phyloP scores from a whole-genome alignment of 2,329 filamentous ascomycete species.

The Colletotrichum echinochloae region DNA sequence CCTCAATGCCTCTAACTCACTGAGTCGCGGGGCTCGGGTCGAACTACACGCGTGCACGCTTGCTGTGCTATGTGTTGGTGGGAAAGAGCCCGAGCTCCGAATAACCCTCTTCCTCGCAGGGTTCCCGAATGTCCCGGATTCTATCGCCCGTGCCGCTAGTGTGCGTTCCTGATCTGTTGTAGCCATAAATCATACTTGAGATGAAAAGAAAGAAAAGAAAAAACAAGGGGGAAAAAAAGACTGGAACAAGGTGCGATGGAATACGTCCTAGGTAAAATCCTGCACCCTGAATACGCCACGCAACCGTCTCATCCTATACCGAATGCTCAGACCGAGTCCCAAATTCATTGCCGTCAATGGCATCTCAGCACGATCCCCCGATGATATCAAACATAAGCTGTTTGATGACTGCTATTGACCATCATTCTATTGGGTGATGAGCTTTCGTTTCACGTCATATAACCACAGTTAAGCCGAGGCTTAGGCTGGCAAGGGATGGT shows the following conservation, averaged over 20 bases:
- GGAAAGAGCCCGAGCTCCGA: constrained; percentile 23
- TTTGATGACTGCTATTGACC: constrained; percentile 8
- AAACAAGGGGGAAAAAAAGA: neutral
- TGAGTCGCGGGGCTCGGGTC: neutral
- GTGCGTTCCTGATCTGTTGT: constrained; percentile 14
- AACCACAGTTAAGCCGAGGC: neutral
- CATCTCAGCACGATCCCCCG: constrained; percentile 5
- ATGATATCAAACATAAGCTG: constrained; percentile 12
- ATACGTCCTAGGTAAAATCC: neutral
- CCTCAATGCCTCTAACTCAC: neutral
- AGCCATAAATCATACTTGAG: constrained; percentile 15
- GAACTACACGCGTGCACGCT: neutral
- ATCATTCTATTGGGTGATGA: neutral
- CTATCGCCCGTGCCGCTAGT: neutral
- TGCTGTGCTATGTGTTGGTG: neutral
- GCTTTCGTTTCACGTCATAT: constrained; percentile 2
- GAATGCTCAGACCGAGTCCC: neutral
- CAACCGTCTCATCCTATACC: neutral
- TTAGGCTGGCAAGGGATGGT: neutral
- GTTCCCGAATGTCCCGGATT: neutral
- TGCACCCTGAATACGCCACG: neutral
- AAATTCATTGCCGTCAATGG: neutral
- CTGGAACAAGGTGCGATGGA: neutral
- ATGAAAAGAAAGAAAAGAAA: constrained; percentile 2
- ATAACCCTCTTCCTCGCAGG: constrained; percentile 28